Conservation (phyloP, 768 basidiomycete species). For the Serpula lacrymans region DNA sequence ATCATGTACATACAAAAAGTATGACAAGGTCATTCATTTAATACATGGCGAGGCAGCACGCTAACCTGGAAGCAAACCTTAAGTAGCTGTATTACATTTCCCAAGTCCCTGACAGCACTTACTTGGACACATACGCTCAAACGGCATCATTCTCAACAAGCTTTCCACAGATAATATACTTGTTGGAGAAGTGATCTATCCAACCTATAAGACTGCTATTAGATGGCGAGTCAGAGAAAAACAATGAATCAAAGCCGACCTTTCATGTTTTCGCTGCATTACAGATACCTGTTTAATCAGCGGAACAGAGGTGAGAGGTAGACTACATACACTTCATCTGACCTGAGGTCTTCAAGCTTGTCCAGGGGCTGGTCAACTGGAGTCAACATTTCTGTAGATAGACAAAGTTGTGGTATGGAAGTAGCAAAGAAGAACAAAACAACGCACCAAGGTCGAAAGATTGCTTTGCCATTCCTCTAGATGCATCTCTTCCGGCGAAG, state of each 20-base stretch:
- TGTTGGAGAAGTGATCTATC: constrained; percentile 92
- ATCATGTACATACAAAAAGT: no score
- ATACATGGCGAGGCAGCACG: no score
- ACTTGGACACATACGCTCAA: no score
- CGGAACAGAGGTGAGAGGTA: neutral
- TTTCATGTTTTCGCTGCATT: constrained; percentile 86
- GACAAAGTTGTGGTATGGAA: neutral
- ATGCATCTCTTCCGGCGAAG: constrained; percentile 96
- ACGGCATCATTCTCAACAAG: constrained; percentile 76
- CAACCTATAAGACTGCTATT: constrained; percentile 52
- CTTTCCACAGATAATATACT: constrained; percentile 88
- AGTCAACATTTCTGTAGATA: constrained; percentile 77
- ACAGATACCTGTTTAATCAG: constrained; percentile 9
- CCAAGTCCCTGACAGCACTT: no score
- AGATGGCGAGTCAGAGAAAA: constrained; percentile 1
- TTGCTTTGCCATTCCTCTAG: constrained; percentile 96
- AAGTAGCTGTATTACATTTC: no score
- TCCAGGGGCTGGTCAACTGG: constrained; percentile 85
- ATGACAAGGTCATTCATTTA: no score
- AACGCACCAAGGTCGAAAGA: constrained; percentile 84
- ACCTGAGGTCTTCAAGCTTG: constrained; percentile 71
- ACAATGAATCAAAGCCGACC: constrained; percentile 37
- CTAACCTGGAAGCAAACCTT: no score
- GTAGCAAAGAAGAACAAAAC: neutral
- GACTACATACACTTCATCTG: constrained; percentile 74